Evolutionary conservation across 768 basidiomycete species (phyloP), one percentile per base, ranked within the genome.

Genomic region (Nevesoporus exiguus): DNA sequence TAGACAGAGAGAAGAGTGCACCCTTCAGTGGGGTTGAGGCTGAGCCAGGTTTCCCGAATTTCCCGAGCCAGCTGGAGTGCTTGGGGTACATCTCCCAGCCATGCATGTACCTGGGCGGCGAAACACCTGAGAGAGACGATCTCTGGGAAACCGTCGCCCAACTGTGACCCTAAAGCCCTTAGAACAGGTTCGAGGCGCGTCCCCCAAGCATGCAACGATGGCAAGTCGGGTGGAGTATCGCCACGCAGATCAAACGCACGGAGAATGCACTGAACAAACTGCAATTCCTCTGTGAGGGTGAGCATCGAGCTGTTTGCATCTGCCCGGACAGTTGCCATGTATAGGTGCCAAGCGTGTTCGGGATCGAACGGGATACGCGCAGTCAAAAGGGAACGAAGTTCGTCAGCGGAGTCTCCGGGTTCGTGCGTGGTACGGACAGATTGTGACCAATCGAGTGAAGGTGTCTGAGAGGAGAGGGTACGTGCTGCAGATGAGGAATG

Each of bases 311-410:
- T 17, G 56, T 54, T 24, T 65, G 59, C 15, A 44, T 56, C 33
- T 3, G 47, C 7, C n/a, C 36, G 52, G 31, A 50, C 14, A 3
- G 55, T 55, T n/a, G 57, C 37, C 49, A 62, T 55, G 60, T 76
- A 80, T 5, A 68, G 63, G 15, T 61, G 48, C 79, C 79, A 80
- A 10, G 75, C 75, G 10, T 67, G 57, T 21, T 76, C 71, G 33
- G 74, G 55, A 52, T 76, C 64, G 45, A 79, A 59, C 15, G 70
- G 53, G 24, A 47, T 7, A 17, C 11, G 21, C 6, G 53, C 45
- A 49, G 37, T 21, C 49, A 70, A 58, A 42, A 69, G 55, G 42
- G 56, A 60, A 30, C 59, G 45, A 53, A 71, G 60, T 17, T 42
- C 29, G 50, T 57, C 56, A 21, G 40, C 46, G 17, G 56, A 37